A percentile compares a stretch with the other conserved stretches of the same genome.
Conservation (phyloP, 164 flowering plant species). For the Tetracentron sinense region DNA sequence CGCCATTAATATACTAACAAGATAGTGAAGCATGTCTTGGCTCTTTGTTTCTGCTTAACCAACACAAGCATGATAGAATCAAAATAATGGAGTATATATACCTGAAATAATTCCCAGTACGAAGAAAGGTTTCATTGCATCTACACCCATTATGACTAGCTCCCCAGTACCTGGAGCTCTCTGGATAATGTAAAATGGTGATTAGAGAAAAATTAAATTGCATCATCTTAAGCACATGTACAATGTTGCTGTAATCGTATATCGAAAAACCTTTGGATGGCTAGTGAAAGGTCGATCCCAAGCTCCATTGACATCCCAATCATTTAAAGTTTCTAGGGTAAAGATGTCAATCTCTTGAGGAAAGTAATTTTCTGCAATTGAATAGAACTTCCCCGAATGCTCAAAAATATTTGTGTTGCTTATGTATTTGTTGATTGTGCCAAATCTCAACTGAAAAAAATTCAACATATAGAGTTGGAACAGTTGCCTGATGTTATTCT, state of each 20-base stretch:
- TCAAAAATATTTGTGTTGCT: conserved; percentile 67
- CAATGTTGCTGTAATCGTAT: background rate
- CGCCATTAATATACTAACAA: background rate
- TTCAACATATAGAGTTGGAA: background rate
- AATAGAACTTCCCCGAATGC: conserved; percentile 49
- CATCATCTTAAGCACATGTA: background rate
- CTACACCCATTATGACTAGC: conserved; percentile 55
- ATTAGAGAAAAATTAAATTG: background rate
- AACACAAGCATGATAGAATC: background rate
- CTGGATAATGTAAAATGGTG: conserved; percentile 21
- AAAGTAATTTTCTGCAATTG: conserved; percentile 45
- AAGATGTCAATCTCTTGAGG: conserved; percentile 57
- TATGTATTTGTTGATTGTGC: conserved; percentile 30
- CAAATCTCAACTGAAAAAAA: conserved; percentile 61
- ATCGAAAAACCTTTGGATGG: conserved; percentile 61
- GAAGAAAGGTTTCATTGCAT: conserved; percentile 41
- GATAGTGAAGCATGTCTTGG: background rate
- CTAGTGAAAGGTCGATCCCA: conserved; percentile 61
- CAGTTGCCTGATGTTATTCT: too few relatives aligned
- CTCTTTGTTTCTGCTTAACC: too few relatives aligned
- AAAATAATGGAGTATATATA: conserved; percentile 14
- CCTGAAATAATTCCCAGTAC: conserved; percentile 63
- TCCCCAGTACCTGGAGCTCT: conserved; percentile 63
- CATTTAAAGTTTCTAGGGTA: conserved; percentile 30
- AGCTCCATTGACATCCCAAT: conserved; percentile 45